Base-by-base conservation (phyloP, 345 rosid genomes). In the Syzygium aromaticum region DNA sequence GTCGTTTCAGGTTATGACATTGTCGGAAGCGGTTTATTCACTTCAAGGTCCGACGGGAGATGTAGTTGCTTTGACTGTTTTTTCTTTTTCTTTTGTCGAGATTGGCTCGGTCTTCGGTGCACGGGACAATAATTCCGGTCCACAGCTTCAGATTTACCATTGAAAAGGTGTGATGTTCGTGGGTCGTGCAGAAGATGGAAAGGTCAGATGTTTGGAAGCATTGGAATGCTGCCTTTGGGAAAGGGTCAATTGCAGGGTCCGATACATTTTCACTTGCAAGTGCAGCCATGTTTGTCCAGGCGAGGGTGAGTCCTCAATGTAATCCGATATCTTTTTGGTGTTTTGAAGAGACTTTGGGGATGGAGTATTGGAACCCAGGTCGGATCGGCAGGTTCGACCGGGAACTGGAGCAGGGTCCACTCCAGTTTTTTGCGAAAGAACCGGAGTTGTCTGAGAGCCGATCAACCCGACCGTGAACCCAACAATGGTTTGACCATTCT, bases 371-470 rank as follows among this genome's bases (percentile, higher is more conserved):
- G 14, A 57, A 57, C 63, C 28, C 6, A 4, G 3, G 27, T 0
- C 15, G 0, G 64, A 59, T 59, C 11, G 7, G 30, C 1, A 25
- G 27, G 64, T 57, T 57, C 15, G 5, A 57, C 27, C 0, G 30
- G 3, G 30, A 25, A 57, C 6, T 57, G 5, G 28, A 0, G 63
- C 28, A 25, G 64, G 28, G 27, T 11, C 28, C 28, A 15, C 12
- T 27, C 64, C 30, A 3, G 25, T 11, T 57, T 57, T 0, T 25
- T 4, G 64, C 27, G 64, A 57, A 57, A 57, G 15, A 57, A 25
- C 11, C 64, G 15, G 14, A 57, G 30, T 0, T 0, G 3, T 57
- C 15, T 43, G 11, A 11, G 28, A 25, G 11, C 64, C 3, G 3
- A 3, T 51, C 11, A 51, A 11, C 51, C 51, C 11, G 11, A 43